phyloP scores from a whole-genome alignment of 495 filamentous ascomycete species.

The Amphirosellinia nigrospora region DNA sequence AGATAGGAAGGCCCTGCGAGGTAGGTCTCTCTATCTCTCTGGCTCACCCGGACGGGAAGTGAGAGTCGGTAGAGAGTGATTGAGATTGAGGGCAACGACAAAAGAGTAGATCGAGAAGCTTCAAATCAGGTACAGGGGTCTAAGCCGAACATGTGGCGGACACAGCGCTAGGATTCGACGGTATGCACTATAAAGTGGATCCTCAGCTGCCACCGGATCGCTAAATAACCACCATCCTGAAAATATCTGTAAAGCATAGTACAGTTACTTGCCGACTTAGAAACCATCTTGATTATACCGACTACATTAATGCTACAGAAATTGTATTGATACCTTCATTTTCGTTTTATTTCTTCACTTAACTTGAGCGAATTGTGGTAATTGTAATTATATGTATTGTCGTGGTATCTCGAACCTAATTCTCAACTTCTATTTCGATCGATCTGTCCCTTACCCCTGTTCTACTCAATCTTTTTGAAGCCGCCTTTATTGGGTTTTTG shows the following conservation, averaged over 20 bases:
- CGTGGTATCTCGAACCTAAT: slow-evolving; percentile 15
- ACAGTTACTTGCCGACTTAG: too few relatives aligned
- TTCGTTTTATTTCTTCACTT: too few relatives aligned
- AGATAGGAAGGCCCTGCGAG: background rate
- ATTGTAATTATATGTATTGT: background rate
- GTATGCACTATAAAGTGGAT: background rate
- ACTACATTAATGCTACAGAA: too few relatives aligned
- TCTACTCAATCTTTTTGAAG: slow-evolving; percentile 38
- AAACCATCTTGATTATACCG: too few relatives aligned
- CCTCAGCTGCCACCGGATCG: slow-evolving; percentile 9
- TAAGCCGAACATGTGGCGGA: background rate
- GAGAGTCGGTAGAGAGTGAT: background rate
- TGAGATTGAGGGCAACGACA: background rate
- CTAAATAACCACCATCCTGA: background rate
- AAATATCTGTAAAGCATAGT: too few relatives aligned
- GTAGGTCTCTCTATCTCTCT: background rate
- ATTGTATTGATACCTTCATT: background rate
- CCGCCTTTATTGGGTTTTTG: slow-evolving; percentile 61
- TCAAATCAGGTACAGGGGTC: background rate
- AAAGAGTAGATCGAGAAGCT: background rate
- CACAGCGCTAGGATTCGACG: background rate
- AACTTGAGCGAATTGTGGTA: too few relatives aligned
- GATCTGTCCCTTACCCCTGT: background rate
- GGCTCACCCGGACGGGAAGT: background rate
- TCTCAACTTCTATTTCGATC: slow-evolving; percentile 1